Percentiles rank a stretch among this genome's conserved stretches.
phyloP scores from a whole-genome alignment of 169 alveolate species.

The Eimeria necatrix region DNA sequence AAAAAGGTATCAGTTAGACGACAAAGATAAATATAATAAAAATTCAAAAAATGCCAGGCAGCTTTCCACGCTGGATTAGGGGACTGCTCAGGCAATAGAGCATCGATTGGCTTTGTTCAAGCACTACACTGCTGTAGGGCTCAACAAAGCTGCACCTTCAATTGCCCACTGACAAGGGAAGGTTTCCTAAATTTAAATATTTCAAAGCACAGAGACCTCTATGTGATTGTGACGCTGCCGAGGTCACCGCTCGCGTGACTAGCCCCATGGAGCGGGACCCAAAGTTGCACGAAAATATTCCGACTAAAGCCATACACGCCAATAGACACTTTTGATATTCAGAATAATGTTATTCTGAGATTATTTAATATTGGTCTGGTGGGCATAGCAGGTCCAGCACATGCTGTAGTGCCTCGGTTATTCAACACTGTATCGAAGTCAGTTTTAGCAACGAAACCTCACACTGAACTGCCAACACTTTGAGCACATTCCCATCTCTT shows the following conservation, averaged over 20 bases:
- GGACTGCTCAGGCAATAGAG: constrained; percentile 41
- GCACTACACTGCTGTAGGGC: not conserved
- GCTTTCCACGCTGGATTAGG: constrained; percentile 10
- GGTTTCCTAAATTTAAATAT: constrained; percentile 3
- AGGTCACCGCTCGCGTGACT: constrained; percentile 51
- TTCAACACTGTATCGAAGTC: no score
- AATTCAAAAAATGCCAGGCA: not conserved
- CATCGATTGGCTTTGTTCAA: not conserved
- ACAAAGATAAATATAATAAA: not conserved
- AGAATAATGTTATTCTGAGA: not conserved
- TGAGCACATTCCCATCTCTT: no score
- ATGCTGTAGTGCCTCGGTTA: no score
- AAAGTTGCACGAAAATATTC: not conserved
- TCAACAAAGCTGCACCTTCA: not conserved
- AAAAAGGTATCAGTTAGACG: not conserved
- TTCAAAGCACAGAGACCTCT: constrained; percentile 7
- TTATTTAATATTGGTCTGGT: not conserved
- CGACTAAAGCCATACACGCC: not conserved
- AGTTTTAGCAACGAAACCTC: no score
- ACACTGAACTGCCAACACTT: no score
- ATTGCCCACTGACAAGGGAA: not conserved
- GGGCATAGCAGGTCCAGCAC: not conserved
- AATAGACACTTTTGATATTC: not conserved
- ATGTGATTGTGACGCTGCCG: not conserved
- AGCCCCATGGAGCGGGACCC: constrained; percentile 27